phyloP scores from a whole-genome alignment of 176 grass and related monocot species.

The Zea luxurians region DNA sequence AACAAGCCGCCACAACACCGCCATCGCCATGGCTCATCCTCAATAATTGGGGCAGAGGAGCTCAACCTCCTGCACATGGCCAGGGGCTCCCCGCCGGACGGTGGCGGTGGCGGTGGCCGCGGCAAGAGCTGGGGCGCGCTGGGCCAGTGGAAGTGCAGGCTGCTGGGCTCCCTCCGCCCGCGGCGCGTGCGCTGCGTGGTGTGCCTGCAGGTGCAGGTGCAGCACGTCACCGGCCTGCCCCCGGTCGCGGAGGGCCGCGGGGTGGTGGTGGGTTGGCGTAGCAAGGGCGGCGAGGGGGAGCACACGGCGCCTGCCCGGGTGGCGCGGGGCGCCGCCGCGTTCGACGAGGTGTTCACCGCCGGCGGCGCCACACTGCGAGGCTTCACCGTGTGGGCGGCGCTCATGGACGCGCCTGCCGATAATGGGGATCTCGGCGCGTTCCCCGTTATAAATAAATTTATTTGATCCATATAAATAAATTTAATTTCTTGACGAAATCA shows the following conservation, averaged over 20 bases:
- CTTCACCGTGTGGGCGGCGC: constrained; percentile 75
- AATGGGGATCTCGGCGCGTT: constrained; percentile 70
- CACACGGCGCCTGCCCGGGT: constrained; percentile 62
- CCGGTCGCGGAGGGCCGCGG: constrained; percentile 44
- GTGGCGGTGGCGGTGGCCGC: not conserved
- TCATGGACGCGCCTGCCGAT: constrained; percentile 49
- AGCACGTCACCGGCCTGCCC: constrained; percentile 63
- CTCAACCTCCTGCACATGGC: constrained; percentile 61
- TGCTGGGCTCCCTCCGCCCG: constrained; percentile 48
- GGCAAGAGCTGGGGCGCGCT: constrained; percentile 25
- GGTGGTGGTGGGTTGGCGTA: constrained; percentile 76
- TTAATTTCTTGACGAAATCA: not conserved
- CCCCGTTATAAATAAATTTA: constrained; percentile 3
- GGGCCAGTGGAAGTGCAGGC: constrained; percentile 59
- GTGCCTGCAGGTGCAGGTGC: constrained; percentile 90
- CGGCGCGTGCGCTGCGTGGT: constrained; percentile 60
- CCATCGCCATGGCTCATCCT: constrained; percentile 46
- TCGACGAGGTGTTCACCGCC: constrained; percentile 72
- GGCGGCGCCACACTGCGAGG: constrained; percentile 48
- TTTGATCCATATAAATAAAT: not conserved
- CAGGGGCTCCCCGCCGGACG: constrained; percentile 25
- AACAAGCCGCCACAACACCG: constrained; percentile 52
- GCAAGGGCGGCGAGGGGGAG: constrained; percentile 69
- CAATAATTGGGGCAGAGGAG: constrained; percentile 57
- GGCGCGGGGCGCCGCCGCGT: constrained; percentile 42